Base-by-base conservation (phyloP, 495 filamentous ascomycete genomes). In the Penicillium goetzii region DNA sequence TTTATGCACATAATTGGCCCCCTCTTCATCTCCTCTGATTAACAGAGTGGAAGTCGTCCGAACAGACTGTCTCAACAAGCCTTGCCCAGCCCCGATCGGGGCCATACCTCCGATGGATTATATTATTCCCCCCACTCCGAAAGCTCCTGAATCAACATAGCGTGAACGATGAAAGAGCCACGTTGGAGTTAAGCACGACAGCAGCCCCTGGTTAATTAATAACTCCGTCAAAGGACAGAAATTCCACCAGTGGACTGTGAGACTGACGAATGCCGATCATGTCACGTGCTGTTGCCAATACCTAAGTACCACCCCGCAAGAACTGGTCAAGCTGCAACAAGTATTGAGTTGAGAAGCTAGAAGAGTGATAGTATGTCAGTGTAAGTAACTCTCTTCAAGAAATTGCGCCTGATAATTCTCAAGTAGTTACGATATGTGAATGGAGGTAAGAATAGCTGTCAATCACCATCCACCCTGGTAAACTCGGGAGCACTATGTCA, bases 201-300 rank as follows among this genome's bases (percentile, higher is more conserved):
- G 57, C 30, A 23, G 36, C 58, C 58, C 58, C 58, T 60, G 58
- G 33, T 38, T 53, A 41, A 51, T 51, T 51, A 51, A 51, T 51
- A 51, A 28, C 47, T 51, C 47, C 47, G 47, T 30, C 4, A 51
- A 23, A 15, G 12, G 47, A 30, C 47, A 47, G 47, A 28, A 28
- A n/a, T 51, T 51, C 47, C 47, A 15, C 47, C 47, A 51, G 47
- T 51, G 4, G 47, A 51, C 12, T 4, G 47, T 2, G 4, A 51
- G 47, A 26, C 47, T 28, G 47, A 17, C 47, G 14, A 51, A 30
- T 30, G 47, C 47, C 26, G 25, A 30, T 30, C 47, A 30, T 10
- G 7, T 51, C 47, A 51, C 47, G 47, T 51, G 47, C 26, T 26
- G 47, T 51, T 26, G 15, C 47, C 47, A 51, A 51, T 51, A 26